Base-by-base conservation (phyloP, 176 grass and related monocot species). In the Avena insularis region DNA sequence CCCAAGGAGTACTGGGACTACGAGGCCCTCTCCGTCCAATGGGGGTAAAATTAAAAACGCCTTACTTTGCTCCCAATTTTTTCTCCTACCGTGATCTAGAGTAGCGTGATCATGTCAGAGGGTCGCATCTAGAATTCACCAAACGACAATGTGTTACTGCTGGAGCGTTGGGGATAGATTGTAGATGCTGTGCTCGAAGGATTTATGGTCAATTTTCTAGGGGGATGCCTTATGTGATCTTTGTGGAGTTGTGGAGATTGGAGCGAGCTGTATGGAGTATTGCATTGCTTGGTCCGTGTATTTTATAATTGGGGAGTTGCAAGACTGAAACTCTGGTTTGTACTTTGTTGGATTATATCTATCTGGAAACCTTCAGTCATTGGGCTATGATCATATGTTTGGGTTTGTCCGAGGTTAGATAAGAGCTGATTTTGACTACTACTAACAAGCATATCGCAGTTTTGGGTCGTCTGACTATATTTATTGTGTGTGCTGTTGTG, bases 1-100 rank as follows among this genome's bases (percentile, higher is more conserved):
- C 86, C 91, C 78, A 93, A 75, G 85, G 91, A 93, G n/a, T 93
- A 93, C 86, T 93, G 88, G 88, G 91, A 93, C 84, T 93, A 90
- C 78, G 92, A 93, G 82, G 80, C 92, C 61, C 92, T 93, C 72
- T 79, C 82, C 40, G 79, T 93, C 62, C 88, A 93, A 86, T 93
- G 89, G 92, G 86, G 92, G 92, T 93, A 80, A 90, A 33, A 36
- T 13, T 9, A 25, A 38, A 38, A 72, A 15, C 62, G 15, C 33
- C 49, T 72, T 1, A 60, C 33, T 47, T 23, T 87, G 43, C 25
- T 36, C 57, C 36, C 12, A 12, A 12, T 61, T 46, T 20, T 71
- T 21, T 49, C 35, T 47, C 54, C 49, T 25, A 19, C 59, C 49
- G 1, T 55, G 66, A 67, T 83, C 45, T 69, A 78, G 27, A 72